These are phyloP conservation scores for Micromonas commoda DNA, from an alignment of 139 green algal species.

Conservation along the genomic window DNA sequence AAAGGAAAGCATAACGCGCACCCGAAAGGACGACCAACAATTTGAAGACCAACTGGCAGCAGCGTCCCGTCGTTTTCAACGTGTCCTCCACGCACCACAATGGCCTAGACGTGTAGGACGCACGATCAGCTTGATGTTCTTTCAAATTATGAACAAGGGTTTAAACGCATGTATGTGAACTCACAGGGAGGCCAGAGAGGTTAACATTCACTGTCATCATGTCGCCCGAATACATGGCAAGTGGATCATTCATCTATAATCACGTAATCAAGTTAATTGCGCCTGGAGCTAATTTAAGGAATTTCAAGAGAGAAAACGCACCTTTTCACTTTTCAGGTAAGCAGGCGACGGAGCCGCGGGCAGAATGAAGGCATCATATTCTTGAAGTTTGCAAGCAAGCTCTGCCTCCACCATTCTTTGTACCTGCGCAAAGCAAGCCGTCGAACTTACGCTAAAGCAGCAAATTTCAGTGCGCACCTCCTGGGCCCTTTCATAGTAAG, in stretches of 20 bases:
- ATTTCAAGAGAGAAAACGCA: too few species aligned
- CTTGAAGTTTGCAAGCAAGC: not conserved
- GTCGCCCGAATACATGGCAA: constrained; percentile 7
- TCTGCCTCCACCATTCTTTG: not conserved
- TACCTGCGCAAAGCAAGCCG: not conserved
- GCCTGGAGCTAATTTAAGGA: too few species aligned
- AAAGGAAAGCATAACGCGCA: too few species aligned
- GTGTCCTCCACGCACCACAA: not conserved
- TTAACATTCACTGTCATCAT: constrained; percentile 25
- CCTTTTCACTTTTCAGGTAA: not conserved
- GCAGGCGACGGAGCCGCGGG: not conserved
- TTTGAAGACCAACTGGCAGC: not conserved
- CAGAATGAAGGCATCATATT: not conserved
- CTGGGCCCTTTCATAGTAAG: not conserved
- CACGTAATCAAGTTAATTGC: not conserved
- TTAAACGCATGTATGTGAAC: not conserved
- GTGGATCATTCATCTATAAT: constrained; percentile 2
- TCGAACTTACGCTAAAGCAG: too few species aligned
- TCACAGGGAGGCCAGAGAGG: constrained; percentile 8
- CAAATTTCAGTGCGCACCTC: not conserved
- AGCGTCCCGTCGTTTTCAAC: not conserved
- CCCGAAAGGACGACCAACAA: not conserved
- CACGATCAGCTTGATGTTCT: too few species aligned
- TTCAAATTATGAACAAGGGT: not conserved
- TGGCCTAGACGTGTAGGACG: not conserved